These are phyloP conservation scores for Chaetomiaceae sp. DNA, from an alignment of 2,329 filamentous ascomycete genomes.

Conservation along the genomic window DNA sequence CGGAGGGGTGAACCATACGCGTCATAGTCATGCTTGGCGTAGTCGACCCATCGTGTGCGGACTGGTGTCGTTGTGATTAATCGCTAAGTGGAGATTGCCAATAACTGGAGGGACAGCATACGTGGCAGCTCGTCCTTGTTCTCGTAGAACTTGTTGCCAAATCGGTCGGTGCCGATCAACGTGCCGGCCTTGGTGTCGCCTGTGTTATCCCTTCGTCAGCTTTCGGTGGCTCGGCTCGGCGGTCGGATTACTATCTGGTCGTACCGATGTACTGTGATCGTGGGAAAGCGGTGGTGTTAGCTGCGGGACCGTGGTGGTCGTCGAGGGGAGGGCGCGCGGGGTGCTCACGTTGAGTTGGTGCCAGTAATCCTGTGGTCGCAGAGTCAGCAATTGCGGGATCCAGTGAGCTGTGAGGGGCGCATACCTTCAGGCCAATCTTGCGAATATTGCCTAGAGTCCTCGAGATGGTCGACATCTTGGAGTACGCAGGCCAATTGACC, in stretches of 20 bases:
- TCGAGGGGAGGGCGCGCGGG: slow-evolving; percentile 6
- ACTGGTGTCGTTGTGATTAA: slow-evolving; percentile 45
- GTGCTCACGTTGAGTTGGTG: slow-evolving; percentile 84
- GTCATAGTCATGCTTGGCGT: slow-evolving; percentile 80
- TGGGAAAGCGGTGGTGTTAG: slow-evolving; percentile 18
- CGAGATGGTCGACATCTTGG: slow-evolving; percentile 80
- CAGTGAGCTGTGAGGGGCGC: slow-evolving; percentile 9
- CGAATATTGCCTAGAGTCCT: slow-evolving; percentile 84
- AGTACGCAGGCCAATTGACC: slow-evolving; percentile 29
- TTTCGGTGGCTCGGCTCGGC: neutral
- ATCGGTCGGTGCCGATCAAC: slow-evolving; percentile 77
- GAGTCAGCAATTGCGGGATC: slow-evolving; percentile 8
- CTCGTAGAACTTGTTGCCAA: slow-evolving; percentile 97
- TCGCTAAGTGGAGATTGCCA: neutral
- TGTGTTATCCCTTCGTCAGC: slow-evolving; percentile 32
- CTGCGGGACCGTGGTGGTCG: slow-evolving; percentile 20
- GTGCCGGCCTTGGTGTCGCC: slow-evolving; percentile 95
- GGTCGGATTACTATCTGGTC: neutral
- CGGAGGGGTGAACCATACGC: slow-evolving; percentile 46
- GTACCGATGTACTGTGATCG: slow-evolving; percentile 54
- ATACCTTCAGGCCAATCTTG: slow-evolving; percentile 81
- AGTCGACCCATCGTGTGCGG: slow-evolving; percentile 95
- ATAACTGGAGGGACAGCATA: slow-evolving; percentile 39
- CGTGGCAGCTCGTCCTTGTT: slow-evolving; percentile 92
- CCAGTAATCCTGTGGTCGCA: slow-evolving; percentile 65